Evolutionary conservation across 495 filamentous ascomycete species (phyloP).

Genomic region (Jackrogersella minutella): DNA sequence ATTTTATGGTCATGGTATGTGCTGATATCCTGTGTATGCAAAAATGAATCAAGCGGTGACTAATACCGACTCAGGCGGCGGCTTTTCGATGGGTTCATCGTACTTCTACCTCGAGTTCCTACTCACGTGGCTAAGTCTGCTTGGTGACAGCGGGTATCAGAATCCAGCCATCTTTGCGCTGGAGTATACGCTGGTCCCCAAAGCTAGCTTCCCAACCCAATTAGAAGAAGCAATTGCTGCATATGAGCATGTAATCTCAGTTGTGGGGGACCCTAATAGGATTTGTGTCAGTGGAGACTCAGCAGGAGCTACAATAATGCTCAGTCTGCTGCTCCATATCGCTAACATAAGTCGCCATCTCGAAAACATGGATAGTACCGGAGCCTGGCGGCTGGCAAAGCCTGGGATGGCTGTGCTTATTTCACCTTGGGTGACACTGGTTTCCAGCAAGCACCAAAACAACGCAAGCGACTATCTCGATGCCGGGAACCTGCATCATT

Average conservation of each 20-base stretch:
- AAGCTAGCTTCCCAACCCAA: conserved; percentile 72
- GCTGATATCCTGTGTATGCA: neutral
- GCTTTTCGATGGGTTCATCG: conserved; percentile 77
- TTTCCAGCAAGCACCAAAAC: conserved; percentile 62
- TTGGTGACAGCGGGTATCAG: conserved; percentile 65
- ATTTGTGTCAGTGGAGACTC: conserved; percentile 77
- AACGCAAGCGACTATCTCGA: conserved; percentile 71
- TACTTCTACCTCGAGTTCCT: conserved; percentile 87
- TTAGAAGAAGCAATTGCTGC: conserved; percentile 69
- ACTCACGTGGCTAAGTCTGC: conserved; percentile 66
- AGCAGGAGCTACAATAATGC: conserved; percentile 73
- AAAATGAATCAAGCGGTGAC: neutral
- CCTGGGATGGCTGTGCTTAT: conserved; percentile 63
- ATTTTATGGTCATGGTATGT: conserved; percentile 75
- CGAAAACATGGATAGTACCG: conserved; percentile 43
- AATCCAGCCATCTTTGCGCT: conserved; percentile 82
- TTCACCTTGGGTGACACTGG: conserved; percentile 68
- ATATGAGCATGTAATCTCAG: conserved; percentile 69
- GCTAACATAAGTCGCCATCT: conserved; percentile 40
- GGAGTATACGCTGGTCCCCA: conserved; percentile 82
- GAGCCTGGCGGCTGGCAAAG: conserved; percentile 37
- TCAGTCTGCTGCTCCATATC: conserved; percentile 71
- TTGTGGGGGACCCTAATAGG: conserved; percentile 58
- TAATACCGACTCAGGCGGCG: conserved; percentile 62
- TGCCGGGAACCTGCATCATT: conserved; percentile 60